These are phyloP conservation scores for Chalciporus pseudorubinellus DNA, from an alignment of 768 basidiomycete genomes.

Conservation along the genomic window DNA sequence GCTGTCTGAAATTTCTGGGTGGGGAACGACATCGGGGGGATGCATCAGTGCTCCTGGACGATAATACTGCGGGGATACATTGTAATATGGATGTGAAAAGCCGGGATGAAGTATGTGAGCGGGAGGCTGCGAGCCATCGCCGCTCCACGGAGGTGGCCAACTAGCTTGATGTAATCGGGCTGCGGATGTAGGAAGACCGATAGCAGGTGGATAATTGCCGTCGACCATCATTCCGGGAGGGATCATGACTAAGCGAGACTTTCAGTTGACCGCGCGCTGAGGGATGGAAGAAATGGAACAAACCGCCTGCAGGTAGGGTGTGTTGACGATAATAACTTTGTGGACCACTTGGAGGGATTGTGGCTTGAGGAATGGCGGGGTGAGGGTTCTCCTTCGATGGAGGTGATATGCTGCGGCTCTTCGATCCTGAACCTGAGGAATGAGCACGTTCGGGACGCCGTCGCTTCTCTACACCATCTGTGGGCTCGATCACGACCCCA, in stretches of 20 bases:
- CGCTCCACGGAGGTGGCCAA: slow-evolving; percentile 38
- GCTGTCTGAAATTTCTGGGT: slow-evolving; percentile 25
- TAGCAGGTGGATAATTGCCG: slow-evolving; percentile 38
- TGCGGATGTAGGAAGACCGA: slow-evolving; percentile 54
- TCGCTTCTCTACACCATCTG: slow-evolving; percentile 23
- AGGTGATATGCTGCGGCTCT: slow-evolving; percentile 52
- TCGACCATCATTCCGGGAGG: slow-evolving; percentile 43
- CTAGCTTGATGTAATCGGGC: slow-evolving; percentile 43
- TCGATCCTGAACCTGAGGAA: slow-evolving; percentile 44
- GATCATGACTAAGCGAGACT: slow-evolving; percentile 37
- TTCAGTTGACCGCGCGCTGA: background rate
- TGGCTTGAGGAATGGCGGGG: slow-evolving; percentile 33
- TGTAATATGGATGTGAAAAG: slow-evolving; percentile 38
- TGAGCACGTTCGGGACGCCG: slow-evolving; percentile 23
- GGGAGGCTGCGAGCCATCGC: slow-evolving; percentile 38
- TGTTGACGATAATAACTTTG: slow-evolving; percentile 69
- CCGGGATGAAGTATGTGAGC: slow-evolving; percentile 33
- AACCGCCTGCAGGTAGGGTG: slow-evolving; percentile 47
- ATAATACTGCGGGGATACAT: slow-evolving; percentile 45
- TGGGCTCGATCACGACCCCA: slow-evolving; percentile 60
- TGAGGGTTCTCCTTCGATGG: slow-evolving; percentile 39
- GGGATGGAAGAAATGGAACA: background rate
- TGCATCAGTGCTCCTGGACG: slow-evolving; percentile 35
- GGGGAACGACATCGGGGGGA: slow-evolving; percentile 14
- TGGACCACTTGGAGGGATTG: slow-evolving; percentile 33